phyloP scores from a whole-genome alignment of 441 rosid genomes.

The Breynia disticha region DNA sequence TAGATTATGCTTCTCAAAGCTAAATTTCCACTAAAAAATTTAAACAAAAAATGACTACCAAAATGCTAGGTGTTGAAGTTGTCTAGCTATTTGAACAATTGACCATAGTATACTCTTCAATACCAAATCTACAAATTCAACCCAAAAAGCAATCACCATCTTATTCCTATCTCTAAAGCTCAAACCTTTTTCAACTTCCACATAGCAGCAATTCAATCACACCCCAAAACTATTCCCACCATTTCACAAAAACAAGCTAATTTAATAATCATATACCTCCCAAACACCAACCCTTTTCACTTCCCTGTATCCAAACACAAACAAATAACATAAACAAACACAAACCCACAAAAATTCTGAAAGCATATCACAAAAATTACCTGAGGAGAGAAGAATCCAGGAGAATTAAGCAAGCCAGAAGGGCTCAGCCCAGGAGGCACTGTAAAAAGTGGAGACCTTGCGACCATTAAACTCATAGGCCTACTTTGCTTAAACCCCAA shows the following conservation, averaged over 20 bases:
- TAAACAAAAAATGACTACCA: too few species aligned
- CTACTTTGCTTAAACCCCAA: slow-evolving; percentile 43
- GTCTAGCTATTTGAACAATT: too few species aligned
- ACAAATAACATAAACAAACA: not conserved
- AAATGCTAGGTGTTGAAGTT: too few species aligned
- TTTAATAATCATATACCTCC: too few species aligned
- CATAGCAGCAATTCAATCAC: too few species aligned
- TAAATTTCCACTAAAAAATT: too few species aligned
- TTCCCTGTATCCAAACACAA: not conserved
- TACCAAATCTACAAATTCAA: not conserved
- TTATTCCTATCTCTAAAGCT: too few species aligned
- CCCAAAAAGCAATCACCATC: not conserved
- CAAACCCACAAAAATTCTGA: slow-evolving; percentile 1
- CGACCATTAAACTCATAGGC: slow-evolving; percentile 36
- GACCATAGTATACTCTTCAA: too few species aligned
- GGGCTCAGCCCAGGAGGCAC: slow-evolving; percentile 83
- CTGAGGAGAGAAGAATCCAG: slow-evolving; percentile 65
- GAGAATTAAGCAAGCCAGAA: slow-evolving; percentile 68
- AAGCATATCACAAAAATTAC: slow-evolving; percentile 20
- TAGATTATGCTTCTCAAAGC: too few species aligned
- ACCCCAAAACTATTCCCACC: too few species aligned
- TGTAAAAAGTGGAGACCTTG: slow-evolving; percentile 47
- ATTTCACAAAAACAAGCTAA: too few species aligned
- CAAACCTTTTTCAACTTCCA: too few species aligned
- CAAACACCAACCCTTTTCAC: not conserved